Percentiles rank a stretch among this genome's conserved stretches.
Evolutionary conservation across 2,329 filamentous ascomycete species (phyloP).

Genomic region (Penicillium thymicola): DNA sequence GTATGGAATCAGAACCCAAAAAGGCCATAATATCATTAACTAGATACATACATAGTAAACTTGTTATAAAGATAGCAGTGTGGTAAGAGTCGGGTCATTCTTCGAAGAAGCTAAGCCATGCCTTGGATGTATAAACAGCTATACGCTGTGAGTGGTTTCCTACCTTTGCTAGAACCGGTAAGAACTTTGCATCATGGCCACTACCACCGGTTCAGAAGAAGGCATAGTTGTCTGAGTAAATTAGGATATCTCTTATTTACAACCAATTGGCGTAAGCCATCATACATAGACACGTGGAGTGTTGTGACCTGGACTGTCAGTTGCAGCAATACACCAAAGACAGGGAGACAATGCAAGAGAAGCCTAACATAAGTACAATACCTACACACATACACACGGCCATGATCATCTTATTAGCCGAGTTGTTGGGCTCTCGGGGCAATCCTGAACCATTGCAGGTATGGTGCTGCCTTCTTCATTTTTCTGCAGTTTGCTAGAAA

Average conservation of each 20-base stretch:
- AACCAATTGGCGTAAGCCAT: neutral
- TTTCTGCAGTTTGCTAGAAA: conserved; percentile 11
- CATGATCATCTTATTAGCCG: neutral
- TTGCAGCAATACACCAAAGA: too few relatives aligned
- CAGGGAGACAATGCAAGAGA: too few relatives aligned
- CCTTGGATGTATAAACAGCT: too few relatives aligned
- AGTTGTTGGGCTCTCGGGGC: neutral
- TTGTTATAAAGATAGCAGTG: too few relatives aligned
- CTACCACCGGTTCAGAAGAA: neutral
- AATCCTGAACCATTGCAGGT: conserved; percentile 4
- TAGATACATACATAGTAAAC: too few relatives aligned
- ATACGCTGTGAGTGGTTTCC: neutral
- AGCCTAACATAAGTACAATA: too few relatives aligned
- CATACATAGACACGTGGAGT: neutral
- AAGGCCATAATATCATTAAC: too few relatives aligned
- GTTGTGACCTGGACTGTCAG: too few relatives aligned
- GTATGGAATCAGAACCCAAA: neutral
- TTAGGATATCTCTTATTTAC: neutral
- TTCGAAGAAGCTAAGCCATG: too few relatives aligned
- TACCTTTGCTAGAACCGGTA: neutral
- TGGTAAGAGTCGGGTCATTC: too few relatives aligned
- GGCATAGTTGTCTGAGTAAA: neutral
- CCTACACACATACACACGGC: too few relatives aligned
- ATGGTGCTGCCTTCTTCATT: conserved; percentile 4
- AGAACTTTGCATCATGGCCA: neutral